These are phyloP conservation scores for Emmonsiellopsis sp. DNA, from an alignment of 2,329 filamentous ascomycete genomes.

Conservation along the genomic window DNA sequence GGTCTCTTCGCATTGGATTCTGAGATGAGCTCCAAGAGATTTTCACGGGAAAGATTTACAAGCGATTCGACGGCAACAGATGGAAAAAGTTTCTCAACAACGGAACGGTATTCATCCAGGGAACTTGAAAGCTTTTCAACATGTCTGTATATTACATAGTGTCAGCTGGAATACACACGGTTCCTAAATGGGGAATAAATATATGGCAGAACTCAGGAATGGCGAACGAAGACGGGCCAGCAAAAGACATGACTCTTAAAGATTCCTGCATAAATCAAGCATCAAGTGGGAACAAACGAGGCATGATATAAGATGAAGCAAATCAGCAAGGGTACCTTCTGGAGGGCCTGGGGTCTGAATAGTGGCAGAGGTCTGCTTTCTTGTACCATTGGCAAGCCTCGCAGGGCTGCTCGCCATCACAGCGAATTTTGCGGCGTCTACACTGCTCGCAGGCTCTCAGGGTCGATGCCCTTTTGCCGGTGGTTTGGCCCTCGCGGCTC, in stretches of 20 bases:
- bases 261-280: too few species aligned
- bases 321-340: conserved; percentile 52
- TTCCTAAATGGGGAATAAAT: not conserved
- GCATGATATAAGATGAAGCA: not conserved
- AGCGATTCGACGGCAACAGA: conserved; percentile 45
- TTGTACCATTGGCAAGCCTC: conserved; percentile 76
- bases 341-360: conserved; percentile 72
- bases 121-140: conserved; percentile 54
- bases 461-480: conserved; percentile 29
- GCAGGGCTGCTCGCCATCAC: conserved; percentile 72
- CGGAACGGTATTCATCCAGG: conserved; percentile 55
- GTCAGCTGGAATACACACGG: not conserved
- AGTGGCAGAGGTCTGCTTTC: conserved; percentile 68
- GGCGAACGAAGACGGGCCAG: not conserved
- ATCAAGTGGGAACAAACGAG: conserved; percentile 12
- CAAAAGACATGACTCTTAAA: not conserved
- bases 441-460: conserved; percentile 61
- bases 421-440: conserved; percentile 73
- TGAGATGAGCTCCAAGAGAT: conserved; percentile 49
- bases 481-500: conserved; percentile 25
- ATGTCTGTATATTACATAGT: conserved; percentile 18
- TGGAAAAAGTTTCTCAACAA: conserved; percentile 56
- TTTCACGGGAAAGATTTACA: conserved; percentile 48
- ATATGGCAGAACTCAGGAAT: too few species aligned
- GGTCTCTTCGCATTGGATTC: conserved; percentile 32